Percentiles rank a stretch among this genome's conserved stretches.
These are phyloP conservation scores for Cyberlindnera americana DNA, from an alignment of 805 yeast species.

Conservation along the genomic window DNA sequence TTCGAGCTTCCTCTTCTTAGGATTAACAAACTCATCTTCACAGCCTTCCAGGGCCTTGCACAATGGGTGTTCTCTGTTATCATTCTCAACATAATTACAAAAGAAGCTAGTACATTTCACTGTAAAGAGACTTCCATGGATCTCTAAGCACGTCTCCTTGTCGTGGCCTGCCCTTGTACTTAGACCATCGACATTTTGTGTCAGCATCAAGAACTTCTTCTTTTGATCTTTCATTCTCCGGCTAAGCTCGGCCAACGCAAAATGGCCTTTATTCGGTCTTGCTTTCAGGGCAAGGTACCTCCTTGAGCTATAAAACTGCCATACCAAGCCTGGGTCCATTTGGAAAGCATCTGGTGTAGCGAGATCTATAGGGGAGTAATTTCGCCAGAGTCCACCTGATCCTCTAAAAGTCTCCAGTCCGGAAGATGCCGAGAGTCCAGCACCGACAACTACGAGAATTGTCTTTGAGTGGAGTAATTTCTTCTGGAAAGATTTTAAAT, in stretches of 20 bases:
- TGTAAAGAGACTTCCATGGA: conserved; percentile 78
- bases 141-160: conserved; percentile 48
- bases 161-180: conserved; percentile 64
- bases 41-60: conserved; percentile 47
- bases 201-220: conserved; percentile 55
- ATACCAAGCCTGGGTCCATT: conserved; percentile 78
- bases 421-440: conserved; percentile 75
- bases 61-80: conserved; percentile 55
- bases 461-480: conserved; percentile 42
- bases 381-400: conserved; percentile 71
- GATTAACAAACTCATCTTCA: conserved; percentile 33
- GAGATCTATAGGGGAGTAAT: conserved; percentile 72
- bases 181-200: conserved; percentile 83
- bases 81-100: conserved; percentile 59
- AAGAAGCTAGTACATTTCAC: conserved; percentile 71
- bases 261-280: conserved; percentile 71
- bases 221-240: conserved; percentile 27
- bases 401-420: conserved; percentile 77
- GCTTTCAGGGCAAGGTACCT: conserved; percentile 63
- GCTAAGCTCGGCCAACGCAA: conserved; percentile 62
- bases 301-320: conserved; percentile 82
- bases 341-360: conserved; percentile 92
- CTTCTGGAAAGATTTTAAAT: conserved; percentile 42
- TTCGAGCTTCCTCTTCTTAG: conserved; percentile 13
- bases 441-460: conserved; percentile 69